Conservation (phyloP, 139 green algal genomes). For the Closterium sp. region DNA sequence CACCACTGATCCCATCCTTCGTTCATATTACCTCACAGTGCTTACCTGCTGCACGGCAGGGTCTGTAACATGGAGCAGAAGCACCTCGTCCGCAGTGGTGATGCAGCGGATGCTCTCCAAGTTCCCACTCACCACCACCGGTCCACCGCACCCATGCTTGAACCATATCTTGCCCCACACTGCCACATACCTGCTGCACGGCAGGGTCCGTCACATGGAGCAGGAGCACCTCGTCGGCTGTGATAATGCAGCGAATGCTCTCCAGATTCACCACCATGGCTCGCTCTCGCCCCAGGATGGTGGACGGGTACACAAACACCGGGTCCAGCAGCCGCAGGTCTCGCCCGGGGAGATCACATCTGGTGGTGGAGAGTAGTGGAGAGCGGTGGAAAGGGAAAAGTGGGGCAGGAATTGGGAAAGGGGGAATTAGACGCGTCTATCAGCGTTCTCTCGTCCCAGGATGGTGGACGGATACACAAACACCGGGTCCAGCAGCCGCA, state of each 20-base stretch:
- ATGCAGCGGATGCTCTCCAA: conserved; percentile 40
- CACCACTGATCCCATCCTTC: not conserved
- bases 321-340: conserved; percentile 47
- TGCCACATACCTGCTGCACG: not conserved
- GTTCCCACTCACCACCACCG: conserved; percentile 49
- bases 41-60: conserved; percentile 5
- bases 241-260: conserved; percentile 45
- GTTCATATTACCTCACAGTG: too few relatives aligned
- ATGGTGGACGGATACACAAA: conserved; percentile 43
- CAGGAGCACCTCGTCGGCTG: conserved; percentile 36
- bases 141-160: not conserved
- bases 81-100: too few relatives aligned
- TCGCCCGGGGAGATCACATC: conserved; percentile 34
- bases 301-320: conserved; percentile 47
- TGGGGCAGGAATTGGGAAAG: not conserved
- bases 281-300: conserved; percentile 41
- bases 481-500: conserved; percentile 44
- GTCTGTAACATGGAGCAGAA: conserved; percentile 9
- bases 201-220: not conserved
- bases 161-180: too few relatives aligned
- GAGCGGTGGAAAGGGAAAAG: not conserved
- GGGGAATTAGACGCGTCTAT: not conserved
- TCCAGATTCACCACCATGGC: conserved; percentile 52
- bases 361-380: not conserved
- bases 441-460: conserved; percentile 10